Evolutionary conservation across 495 filamentous ascomycete species (phyloP), one percentile per base, ranked within the genome.

Genomic region (Aspergillus funiculosus): DNA sequence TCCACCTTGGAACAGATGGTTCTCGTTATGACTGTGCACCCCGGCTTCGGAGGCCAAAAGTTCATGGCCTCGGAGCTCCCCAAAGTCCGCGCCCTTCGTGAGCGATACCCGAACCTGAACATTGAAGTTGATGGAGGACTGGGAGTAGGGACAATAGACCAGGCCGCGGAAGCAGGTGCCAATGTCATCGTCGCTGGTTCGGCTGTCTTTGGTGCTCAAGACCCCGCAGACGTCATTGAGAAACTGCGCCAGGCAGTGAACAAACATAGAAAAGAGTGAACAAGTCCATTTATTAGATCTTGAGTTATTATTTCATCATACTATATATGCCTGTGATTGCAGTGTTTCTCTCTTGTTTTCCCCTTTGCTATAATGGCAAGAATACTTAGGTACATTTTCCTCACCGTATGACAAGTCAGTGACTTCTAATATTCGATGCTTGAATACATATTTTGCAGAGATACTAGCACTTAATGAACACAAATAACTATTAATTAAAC

Each of bases 131-230:
- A 98, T 63, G 92, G 92, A 29, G 92, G 92, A 5, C 59, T 98
- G 25, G 87, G 87, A 2, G 75, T 86, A 35, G 82, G 83, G 39
- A 98, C 94, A 1, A 89, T 98, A 56, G 91, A 94, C 58, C 83
- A 87, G 63, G 94, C 91, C 4, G 94, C 94, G 0, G 89, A 95
- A 40, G 92, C 92, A 0, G 92, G 92, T 9, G 92, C 92, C 26
- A 98, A 97, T 57, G 92, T 98, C 39, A 98, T 98, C 57, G 92
- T 98, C 25, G 94, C 92, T 6, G 92, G 92, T n/a, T 92, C 86
- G 52, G 94, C 92, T 3, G 85, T 98, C 29, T 98, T 97, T 66
- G 91, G 91, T 9, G 94, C 94, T 10, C 71, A 85, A 59, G 85
- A 94, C 54, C 91, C 92, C 0, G 79, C 71, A 14, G 85, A 88